phyloP scores from a whole-genome alignment of 495 filamentous ascomycete genomes.

The Filosporella fistucella region DNA sequence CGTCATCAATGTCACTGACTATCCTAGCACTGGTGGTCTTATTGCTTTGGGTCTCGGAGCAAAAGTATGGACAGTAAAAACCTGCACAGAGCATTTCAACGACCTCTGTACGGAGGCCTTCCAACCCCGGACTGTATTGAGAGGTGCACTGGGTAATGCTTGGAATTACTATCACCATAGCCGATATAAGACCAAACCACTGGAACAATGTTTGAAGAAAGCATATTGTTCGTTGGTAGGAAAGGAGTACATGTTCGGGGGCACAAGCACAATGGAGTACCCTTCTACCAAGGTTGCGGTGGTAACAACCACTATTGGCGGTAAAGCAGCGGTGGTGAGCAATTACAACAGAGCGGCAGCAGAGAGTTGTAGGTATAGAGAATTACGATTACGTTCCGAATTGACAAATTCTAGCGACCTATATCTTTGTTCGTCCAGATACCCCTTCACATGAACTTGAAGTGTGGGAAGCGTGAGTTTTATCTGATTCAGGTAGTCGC shows the following conservation, averaged over 20 bases:
- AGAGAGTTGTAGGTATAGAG: slow-evolving; percentile 12
- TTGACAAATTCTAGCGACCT: slow-evolving; percentile 14
- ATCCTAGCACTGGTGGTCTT: slow-evolving; percentile 46
- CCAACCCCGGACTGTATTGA: slow-evolving; percentile 30
- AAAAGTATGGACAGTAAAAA: slow-evolving; percentile 39
- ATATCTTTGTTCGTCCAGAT: slow-evolving; percentile 41
- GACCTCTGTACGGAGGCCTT: slow-evolving; percentile 39
- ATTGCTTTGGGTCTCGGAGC: slow-evolving; percentile 51
- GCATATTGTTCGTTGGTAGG: too few species aligned
- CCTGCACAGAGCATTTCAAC: slow-evolving; percentile 39
- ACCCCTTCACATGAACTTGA: slow-evolving; percentile 31
- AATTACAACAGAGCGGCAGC: slow-evolving; percentile 45
- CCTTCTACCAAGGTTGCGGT: slow-evolving; percentile 41
- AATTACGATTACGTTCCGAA: too few species aligned
- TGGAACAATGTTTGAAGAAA: slow-evolving; percentile 29
- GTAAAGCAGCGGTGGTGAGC: slow-evolving; percentile 33
- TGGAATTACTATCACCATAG: slow-evolving; percentile 33
- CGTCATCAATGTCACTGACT: too few species aligned
- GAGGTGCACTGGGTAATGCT: slow-evolving; percentile 30
- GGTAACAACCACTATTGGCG: slow-evolving; percentile 34
- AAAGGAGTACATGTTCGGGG: slow-evolving; percentile 34
- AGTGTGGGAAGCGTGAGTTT: slow-evolving; percentile 47
- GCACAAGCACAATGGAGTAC: slow-evolving; percentile 18
- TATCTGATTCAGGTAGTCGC: not conserved
- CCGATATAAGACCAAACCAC: slow-evolving; percentile 36